A percentile compares a stretch with the other conserved stretches of the same genome.
These are phyloP conservation scores for Trametes meyenii DNA, from an alignment of 768 basidiomycete species.

Conservation along the genomic window DNA sequence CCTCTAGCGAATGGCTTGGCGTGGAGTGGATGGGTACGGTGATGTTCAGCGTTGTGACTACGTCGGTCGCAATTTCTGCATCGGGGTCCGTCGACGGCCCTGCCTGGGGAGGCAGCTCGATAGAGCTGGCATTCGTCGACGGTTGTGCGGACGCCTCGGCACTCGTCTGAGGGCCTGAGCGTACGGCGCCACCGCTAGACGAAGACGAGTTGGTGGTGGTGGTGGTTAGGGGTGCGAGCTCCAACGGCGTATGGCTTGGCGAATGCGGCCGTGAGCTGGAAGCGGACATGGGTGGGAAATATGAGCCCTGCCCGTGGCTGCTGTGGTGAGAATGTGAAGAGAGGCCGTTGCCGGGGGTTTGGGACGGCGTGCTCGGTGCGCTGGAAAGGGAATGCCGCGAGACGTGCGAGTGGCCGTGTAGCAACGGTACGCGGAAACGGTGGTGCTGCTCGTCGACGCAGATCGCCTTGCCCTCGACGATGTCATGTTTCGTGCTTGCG, in stretches of 20 bases:
- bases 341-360: slow-evolving; percentile 12
- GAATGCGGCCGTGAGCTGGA: slow-evolving; percentile 19
- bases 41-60: slow-evolving; percentile 63
- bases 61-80: slow-evolving; percentile 40
- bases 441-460: slow-evolving; percentile 35
- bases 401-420: slow-evolving; percentile 21
- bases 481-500: slow-evolving; percentile 66
- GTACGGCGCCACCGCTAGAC: slow-evolving; percentile 17
- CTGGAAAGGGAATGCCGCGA: slow-evolving; percentile 8
- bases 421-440: slow-evolving; percentile 31
- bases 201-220: slow-evolving; percentile 31
- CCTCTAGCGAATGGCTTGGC: slow-evolving; percentile 71
- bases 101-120: slow-evolving; percentile 18
- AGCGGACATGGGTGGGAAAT: slow-evolving; percentile 22
- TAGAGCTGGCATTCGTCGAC: slow-evolving; percentile 11
- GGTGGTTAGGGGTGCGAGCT: slow-evolving; percentile 32
- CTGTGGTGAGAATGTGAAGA: neutral
- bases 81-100: slow-evolving; percentile 11
- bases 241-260: slow-evolving; percentile 20
- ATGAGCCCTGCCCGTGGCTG: slow-evolving; percentile 7
- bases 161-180: slow-evolving; percentile 1
- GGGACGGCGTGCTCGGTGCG: slow-evolving; percentile 18
- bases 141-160: slow-evolving; percentile 6
- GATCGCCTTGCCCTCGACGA: slow-evolving; percentile 58
- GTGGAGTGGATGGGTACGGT: slow-evolving; percentile 61